These are phyloP conservation scores for Hypoxylon sp. DNA, from an alignment of 2,329 filamentous ascomycete species.

Conservation along the genomic window DNA sequence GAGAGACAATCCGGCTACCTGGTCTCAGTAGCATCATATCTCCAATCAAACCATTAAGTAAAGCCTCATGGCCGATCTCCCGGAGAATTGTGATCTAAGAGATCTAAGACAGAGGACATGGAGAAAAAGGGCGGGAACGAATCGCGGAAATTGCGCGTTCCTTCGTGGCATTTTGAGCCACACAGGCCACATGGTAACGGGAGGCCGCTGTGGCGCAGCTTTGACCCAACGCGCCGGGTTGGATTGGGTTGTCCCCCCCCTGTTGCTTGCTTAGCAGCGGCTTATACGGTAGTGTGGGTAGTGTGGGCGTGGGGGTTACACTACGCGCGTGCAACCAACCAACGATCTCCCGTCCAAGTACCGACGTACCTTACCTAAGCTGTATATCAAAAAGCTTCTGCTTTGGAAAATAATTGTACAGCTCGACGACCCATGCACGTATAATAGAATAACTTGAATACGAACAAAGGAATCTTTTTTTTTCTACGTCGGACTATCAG, in stretches of 20 bases:
- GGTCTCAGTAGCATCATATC: conserved; percentile 33
- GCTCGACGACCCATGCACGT: neutral
- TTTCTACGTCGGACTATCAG: neutral
- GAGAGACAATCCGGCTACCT: conserved; percentile 31
- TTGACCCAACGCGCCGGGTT: conserved; percentile 16
- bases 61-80: conserved; percentile 15
- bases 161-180: conserved; percentile 33
- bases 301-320: neutral
- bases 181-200: conserved; percentile 16
- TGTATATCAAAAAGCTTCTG: neutral
- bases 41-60: conserved; percentile 25
- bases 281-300: neutral
- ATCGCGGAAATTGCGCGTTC: conserved; percentile 30
- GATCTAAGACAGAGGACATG: conserved; percentile 8
- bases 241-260: too few species aligned
- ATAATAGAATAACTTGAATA: neutral
- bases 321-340: neutral
- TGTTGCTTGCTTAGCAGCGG: conserved; percentile 6
- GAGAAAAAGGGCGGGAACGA: conserved; percentile 25
- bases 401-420: neutral
- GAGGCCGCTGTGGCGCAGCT: conserved; percentile 28
- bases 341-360: conserved; percentile 18
- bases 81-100: conserved; percentile 26
- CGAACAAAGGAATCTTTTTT: neutral
- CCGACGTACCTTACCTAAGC: conserved; percentile 5